Conservation (phyloP, 176 grass and related monocot genomes). For the Eragrostis curvula region DNA sequence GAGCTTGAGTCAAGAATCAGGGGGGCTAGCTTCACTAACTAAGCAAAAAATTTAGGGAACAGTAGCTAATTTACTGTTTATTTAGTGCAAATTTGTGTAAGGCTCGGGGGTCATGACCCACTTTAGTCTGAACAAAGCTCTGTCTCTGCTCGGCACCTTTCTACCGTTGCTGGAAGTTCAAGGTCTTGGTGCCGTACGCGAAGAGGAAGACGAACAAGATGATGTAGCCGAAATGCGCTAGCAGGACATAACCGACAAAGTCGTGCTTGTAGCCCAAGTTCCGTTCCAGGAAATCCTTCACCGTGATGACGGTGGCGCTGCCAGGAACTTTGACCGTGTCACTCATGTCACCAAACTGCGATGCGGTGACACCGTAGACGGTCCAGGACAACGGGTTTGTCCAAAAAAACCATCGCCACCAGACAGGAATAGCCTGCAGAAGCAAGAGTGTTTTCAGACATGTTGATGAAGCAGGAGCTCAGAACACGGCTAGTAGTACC, state of each 20-base stretch:
- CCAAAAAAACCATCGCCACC: slow-evolving; percentile 99
- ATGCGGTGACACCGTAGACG: slow-evolving; percentile 67
- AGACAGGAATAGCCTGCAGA: slow-evolving; percentile 69
- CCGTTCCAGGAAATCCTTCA: slow-evolving; percentile 53
- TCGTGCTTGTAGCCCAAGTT: slow-evolving; percentile 52
- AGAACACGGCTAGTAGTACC: neutral
- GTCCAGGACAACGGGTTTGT: slow-evolving; percentile 75
- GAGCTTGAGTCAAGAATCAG: too few relatives aligned
- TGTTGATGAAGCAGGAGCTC: neutral
- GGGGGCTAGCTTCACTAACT: too few relatives aligned
- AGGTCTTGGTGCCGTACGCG: slow-evolving; percentile 56
- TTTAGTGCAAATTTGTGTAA: too few relatives aligned
- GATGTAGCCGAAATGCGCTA: slow-evolving; percentile 63
- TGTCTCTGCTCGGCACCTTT: neutral
- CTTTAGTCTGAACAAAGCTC: too few relatives aligned
- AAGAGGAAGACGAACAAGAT: slow-evolving; percentile 67
- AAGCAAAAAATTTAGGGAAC: too few relatives aligned
- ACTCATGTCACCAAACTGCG: slow-evolving; percentile 58
- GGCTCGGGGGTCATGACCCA: too few relatives aligned
- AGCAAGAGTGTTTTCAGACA: neutral
- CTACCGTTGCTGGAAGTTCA: slow-evolving; percentile 80
- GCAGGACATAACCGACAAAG: slow-evolving; percentile 67
- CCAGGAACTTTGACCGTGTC: slow-evolving; percentile 47
- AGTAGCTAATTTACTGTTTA: too few relatives aligned
- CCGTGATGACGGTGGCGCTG: neutral